Evolutionary conservation across 1,139 yeast genomes (phyloP).

Genomic region (Saccharomycopsis hybrid): DNA sequence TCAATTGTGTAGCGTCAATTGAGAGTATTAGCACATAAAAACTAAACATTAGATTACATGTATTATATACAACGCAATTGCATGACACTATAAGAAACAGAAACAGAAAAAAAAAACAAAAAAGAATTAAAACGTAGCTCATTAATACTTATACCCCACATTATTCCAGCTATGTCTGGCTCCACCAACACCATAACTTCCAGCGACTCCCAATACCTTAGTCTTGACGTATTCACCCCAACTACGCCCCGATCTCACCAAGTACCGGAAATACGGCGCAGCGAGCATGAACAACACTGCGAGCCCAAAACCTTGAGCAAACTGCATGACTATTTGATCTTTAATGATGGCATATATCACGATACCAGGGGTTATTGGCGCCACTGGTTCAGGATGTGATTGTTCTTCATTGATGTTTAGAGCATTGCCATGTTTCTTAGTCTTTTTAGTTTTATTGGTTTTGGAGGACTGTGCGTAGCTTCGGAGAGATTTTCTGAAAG

Average conservation of each 20-base stretch:
- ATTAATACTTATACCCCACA: no score
- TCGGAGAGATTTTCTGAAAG: constrained; percentile 46
- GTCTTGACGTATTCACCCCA: constrained; percentile 14
- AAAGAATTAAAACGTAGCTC: no score
- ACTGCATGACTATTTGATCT: constrained; percentile 66
- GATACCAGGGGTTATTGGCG: constrained; percentile 40
- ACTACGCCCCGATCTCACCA: constrained; percentile 11
- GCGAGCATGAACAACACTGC: constrained; percentile 18
- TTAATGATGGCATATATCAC: constrained; percentile 51
- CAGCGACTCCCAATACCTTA: background rate
- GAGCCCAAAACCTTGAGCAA: constrained; percentile 42
- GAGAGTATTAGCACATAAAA: background rate
- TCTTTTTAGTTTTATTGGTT: constrained; percentile 21
- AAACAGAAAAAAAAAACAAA: no score
- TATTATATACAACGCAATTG: no score
- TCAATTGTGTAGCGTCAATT: background rate
- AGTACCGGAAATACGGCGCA: constrained; percentile 10
- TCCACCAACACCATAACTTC: background rate
- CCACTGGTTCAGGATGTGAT: constrained; percentile 22
- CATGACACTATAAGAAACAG: no score
- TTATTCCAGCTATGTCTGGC: no score
- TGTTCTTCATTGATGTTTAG: constrained; percentile 16
- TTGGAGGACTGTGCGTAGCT: constrained; percentile 25
- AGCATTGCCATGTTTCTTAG: constrained; percentile 18
- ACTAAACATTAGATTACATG: no score